phyloP scores from a whole-genome alignment of 176 grass and related monocot species.

The Avena insularis region DNA sequence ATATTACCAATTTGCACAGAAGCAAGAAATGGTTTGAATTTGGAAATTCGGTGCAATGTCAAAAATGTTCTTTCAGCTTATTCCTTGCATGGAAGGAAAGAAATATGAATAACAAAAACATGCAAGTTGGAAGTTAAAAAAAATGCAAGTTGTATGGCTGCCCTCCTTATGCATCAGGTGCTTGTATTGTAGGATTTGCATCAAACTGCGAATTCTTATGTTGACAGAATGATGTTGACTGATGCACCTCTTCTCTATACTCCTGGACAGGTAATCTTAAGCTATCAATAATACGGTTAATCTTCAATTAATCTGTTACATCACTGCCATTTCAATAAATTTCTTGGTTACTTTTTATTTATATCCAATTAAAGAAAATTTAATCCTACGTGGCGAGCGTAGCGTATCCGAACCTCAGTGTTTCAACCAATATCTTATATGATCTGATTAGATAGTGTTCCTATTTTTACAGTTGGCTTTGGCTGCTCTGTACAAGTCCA shows the following conservation, averaged over 20 bases:
- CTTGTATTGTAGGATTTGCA: slow-evolving; percentile 69
- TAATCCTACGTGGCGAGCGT: slow-evolving; percentile 27
- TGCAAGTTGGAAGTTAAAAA: slow-evolving; percentile 2
- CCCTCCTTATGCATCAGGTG: slow-evolving; percentile 34
- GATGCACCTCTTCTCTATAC: slow-evolving; percentile 93
- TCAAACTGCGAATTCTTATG: slow-evolving; percentile 57
- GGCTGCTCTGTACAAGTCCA: slow-evolving; percentile 80
- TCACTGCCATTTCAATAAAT: slow-evolving; percentile 22
- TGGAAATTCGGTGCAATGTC: not conserved
- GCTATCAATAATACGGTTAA: slow-evolving; percentile 30
- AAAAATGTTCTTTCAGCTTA: slow-evolving; percentile 26
- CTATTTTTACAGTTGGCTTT: slow-evolving; percentile 79
- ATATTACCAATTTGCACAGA: slow-evolving; percentile 1
- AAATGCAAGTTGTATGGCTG: slow-evolving; percentile 18
- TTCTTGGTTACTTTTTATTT: slow-evolving; percentile 20
- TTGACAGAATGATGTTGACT: slow-evolving; percentile 93
- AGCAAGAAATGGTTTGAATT: slow-evolving; percentile 9
- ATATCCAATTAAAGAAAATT: slow-evolving; percentile 27
- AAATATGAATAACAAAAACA: slow-evolving; percentile 17
- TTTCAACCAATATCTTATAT: slow-evolving; percentile 4
- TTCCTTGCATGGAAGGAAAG: slow-evolving; percentile 30
- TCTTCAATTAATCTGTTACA: not conserved
- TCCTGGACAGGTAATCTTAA: slow-evolving; percentile 81
- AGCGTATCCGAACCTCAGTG: slow-evolving; percentile 10
- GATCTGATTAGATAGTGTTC: slow-evolving; percentile 28